These are phyloP conservation scores for Mallotus repandus DNA, from an alignment of 441 rosid genomes.

Conservation along the genomic window DNA sequence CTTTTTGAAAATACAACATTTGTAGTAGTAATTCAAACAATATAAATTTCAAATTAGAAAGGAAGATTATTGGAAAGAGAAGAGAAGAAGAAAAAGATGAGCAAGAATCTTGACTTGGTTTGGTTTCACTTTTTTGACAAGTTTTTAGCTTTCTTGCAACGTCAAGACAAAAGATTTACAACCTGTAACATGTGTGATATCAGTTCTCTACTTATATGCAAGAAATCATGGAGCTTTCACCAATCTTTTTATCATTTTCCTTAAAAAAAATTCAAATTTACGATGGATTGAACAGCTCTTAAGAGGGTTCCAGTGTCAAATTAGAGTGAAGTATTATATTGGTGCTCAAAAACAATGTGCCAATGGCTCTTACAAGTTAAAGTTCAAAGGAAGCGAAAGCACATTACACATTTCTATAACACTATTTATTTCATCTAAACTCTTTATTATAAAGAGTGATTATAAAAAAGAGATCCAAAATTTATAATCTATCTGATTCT, in stretches of 20 bases:
- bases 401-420: no score
- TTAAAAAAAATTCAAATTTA: neutral
- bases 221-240: neutral
- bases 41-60: neutral
- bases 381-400: no score
- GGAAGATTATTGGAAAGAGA: neutral
- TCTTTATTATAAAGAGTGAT: no score
- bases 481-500: no score
- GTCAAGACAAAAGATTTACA: slow-evolving; percentile 14
- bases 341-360: neutral
- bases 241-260: neutral
- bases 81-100: neutral
- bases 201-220: neutral
- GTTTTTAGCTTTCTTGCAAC: neutral
- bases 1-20: neutral
- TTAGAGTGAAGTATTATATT: neutral
- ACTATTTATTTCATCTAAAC: no score
- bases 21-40: neutral
- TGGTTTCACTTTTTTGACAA: neutral
- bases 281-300: neutral
- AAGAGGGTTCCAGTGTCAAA: neutral
- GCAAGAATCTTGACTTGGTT: slow-evolving; percentile 14
- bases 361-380: neutral
- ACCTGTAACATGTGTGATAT: neutral
- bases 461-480: no score